phyloP scores from a whole-genome alignment of 805 yeast genomes.

The Metschnikowia shivogae region DNA sequence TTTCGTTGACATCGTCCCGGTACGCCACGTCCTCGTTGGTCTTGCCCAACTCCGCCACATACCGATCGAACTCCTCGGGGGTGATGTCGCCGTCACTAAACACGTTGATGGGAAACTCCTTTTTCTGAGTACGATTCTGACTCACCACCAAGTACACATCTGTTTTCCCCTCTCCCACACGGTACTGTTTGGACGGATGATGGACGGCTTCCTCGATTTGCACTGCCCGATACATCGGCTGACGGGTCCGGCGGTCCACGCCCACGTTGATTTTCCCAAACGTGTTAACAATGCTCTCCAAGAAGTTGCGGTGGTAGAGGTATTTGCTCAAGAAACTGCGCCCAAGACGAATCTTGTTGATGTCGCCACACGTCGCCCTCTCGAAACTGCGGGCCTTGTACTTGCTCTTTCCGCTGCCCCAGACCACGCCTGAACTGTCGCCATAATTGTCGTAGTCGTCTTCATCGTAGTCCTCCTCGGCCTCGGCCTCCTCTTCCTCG shows the following conservation, averaged over 20 bases:
- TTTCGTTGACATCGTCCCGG: constrained; percentile 58
- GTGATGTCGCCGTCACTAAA: constrained; percentile 77
- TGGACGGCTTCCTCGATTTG: constrained; percentile 63
- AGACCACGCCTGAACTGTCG: constrained; percentile 26
- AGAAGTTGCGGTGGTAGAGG: constrained; percentile 80
- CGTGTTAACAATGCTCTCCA: constrained; percentile 63
- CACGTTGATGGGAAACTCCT: constrained; percentile 69
- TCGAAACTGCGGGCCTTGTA: constrained; percentile 26
- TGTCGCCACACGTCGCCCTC: constrained; percentile 54
- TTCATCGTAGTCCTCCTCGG: constrained; percentile 29
- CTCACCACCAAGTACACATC: constrained; percentile 63
- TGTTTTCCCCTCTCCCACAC: constrained; percentile 39
- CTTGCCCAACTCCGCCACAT: constrained; percentile 55
- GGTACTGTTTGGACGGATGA: constrained; percentile 39
- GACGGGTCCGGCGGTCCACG: constrained; percentile 53
- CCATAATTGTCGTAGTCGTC: constrained; percentile 38
- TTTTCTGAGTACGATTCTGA: constrained; percentile 73
- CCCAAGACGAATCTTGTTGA: constrained; percentile 73
- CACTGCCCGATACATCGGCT: constrained; percentile 76
- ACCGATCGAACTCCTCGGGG: constrained; percentile 68
- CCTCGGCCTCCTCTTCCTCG: constrained; percentile 35
- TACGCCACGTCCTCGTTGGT: constrained; percentile 60
- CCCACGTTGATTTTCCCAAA: constrained; percentile 85
- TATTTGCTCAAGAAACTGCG: constrained; percentile 70
- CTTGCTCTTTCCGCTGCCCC: constrained; percentile 29